phyloP scores from a whole-genome alignment of 352 stramenopile species.

The Globisporangium barbulae region DNA sequence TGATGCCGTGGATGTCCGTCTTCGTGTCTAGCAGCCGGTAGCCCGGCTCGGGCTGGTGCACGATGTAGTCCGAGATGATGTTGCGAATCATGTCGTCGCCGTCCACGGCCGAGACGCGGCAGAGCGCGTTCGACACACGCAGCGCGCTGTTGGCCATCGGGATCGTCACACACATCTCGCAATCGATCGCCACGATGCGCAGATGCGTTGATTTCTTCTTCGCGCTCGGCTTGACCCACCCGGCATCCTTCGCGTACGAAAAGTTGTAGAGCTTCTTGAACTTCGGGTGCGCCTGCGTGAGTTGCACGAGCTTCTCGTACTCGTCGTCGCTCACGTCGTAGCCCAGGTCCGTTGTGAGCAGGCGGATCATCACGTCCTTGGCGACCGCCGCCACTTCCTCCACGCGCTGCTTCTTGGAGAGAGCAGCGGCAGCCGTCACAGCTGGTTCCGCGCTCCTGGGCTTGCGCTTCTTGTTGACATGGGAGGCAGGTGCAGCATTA shows the following conservation, averaged over 20 bases:
- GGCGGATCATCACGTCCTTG: constrained; percentile 68
- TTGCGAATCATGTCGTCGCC: constrained; percentile 71
- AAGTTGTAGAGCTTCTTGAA: constrained; percentile 67
- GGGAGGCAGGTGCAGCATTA: background rate
- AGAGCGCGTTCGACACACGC: constrained; percentile 58
- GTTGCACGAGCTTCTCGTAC: constrained; percentile 65
- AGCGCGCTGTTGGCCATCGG: constrained; percentile 18
- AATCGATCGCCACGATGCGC: constrained; percentile 79
- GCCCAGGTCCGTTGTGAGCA: constrained; percentile 50
- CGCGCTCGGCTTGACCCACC: constrained; percentile 58
- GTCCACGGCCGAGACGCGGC: constrained; percentile 77
- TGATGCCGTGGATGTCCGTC: constrained; percentile 86
- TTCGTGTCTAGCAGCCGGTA: constrained; percentile 69
- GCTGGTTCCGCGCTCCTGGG: background rate
- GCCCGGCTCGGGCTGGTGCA: constrained; percentile 71
- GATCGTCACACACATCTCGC: constrained; percentile 82
- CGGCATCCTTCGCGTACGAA: constrained; percentile 25
- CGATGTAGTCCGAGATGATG: constrained; percentile 77
- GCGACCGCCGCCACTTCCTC: constrained; percentile 54
- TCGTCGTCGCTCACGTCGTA: constrained; percentile 55
- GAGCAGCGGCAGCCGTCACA: background rate
- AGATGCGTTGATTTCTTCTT: constrained; percentile 64
- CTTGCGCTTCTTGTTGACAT: constrained; percentile 14
- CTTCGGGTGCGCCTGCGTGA: constrained; percentile 54
- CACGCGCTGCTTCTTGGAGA: constrained; percentile 63